phyloP scores from a whole-genome alignment of 2,329 filamentous ascomycete species.

The Elsinoe ampelina region DNA sequence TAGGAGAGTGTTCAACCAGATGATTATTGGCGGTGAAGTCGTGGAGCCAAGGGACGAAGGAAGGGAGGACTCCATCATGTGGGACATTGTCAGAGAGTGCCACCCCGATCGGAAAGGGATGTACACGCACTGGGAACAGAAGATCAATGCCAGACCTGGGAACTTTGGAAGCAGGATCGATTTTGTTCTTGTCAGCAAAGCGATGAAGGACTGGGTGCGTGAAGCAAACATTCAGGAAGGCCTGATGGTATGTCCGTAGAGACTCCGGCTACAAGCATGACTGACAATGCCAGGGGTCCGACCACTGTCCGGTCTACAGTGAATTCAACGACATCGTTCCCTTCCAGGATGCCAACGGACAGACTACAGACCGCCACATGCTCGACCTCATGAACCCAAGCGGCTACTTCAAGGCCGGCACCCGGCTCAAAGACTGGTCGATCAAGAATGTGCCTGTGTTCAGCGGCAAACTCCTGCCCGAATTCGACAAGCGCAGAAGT shows the following conservation, averaged over 20 bases:
- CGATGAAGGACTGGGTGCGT: conserved; percentile 70
- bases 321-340: conserved; percentile 55
- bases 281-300: conserved; percentile 55
- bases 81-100: conserved; percentile 75
- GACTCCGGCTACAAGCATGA: not conserved
- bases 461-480: conserved; percentile 75
- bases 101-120: conserved; percentile 74
- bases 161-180: conserved; percentile 92
- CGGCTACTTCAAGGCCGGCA: conserved; percentile 60
- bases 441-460: conserved; percentile 58
- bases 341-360: conserved; percentile 32
- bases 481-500: conserved; percentile 73
- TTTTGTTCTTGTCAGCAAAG: conserved; percentile 75
- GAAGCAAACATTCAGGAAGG: conserved; percentile 86
- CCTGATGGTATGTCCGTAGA: conserved; percentile 48
- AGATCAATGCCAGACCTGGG: conserved; percentile 86
- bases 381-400: conserved; percentile 69
- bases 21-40: conserved; percentile 66
- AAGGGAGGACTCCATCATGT: conserved; percentile 61
- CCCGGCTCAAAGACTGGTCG: conserved; percentile 57
- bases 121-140: conserved; percentile 97
- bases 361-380: conserved; percentile 39
- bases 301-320: conserved; percentile 90
- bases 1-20: conserved; percentile 72
- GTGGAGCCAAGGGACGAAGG: conserved; percentile 57